Evolutionary conservation across 1,139 yeast genomes (phyloP).

Genomic region (Scheffersomyces lignicola): DNA sequence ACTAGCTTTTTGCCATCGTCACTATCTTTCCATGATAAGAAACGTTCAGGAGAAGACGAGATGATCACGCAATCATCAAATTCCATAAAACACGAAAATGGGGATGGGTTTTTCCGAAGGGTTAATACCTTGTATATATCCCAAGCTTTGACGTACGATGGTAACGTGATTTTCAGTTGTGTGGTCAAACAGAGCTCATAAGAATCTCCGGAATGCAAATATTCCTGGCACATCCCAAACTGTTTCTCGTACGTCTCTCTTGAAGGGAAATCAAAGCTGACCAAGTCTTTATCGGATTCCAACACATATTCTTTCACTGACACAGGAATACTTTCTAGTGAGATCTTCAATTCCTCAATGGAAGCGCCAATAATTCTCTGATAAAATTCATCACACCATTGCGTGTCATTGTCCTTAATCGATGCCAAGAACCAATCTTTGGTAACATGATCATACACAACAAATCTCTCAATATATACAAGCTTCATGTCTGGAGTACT

Average conservation of each 20-base stretch:
- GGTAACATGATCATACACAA: constrained; percentile 53
- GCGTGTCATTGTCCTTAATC: constrained; percentile 28
- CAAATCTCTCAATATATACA: constrained; percentile 66
- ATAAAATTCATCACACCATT: constrained; percentile 34
- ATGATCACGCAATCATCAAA: constrained; percentile 71
- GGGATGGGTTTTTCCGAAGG: constrained; percentile 76
- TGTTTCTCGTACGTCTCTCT: constrained; percentile 53
- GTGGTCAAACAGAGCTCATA: constrained; percentile 92
- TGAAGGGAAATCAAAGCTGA: constrained; percentile 52
- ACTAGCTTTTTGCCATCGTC: constrained; percentile 40
- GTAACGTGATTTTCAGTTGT: constrained; percentile 62
- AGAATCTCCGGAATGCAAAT: constrained; percentile 79
- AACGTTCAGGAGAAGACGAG: constrained; percentile 94
- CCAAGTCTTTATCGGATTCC: constrained; percentile 17
- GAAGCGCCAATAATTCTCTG: background rate
- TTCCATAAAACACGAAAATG: constrained; percentile 80
- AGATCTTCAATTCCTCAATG: constrained; percentile 17
- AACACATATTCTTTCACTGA: constrained; percentile 28
- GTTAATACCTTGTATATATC: constrained; percentile 73
- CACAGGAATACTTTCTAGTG: constrained; percentile 21
- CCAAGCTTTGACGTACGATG: constrained; percentile 61
- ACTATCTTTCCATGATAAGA: constrained; percentile 66
- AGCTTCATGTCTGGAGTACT: constrained; percentile 73
- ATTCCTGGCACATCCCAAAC: constrained; percentile 67
- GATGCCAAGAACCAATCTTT: constrained; percentile 58